Base-by-base conservation (phyloP, 345 rosid species). In the Brassica cretica region DNA sequence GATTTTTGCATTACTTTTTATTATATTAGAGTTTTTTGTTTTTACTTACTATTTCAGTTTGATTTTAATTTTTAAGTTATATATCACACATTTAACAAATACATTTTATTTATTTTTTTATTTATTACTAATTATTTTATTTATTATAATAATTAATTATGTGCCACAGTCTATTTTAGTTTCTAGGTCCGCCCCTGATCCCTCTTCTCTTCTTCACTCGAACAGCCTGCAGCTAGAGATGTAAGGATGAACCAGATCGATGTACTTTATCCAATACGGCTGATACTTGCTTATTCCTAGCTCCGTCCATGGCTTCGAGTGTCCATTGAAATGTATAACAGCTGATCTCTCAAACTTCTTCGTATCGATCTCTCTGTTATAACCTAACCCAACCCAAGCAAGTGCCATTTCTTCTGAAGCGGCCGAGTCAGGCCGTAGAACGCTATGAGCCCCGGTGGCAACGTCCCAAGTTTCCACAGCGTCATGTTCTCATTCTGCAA, bases 261-360 rank as follows among this genome's bases (percentile, higher is more conserved):
- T 68, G 78, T 85, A 88, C 64, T 81, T 87, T 11, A 61, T 70
- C 94, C 94, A 88, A 14, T 84, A 81, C 37, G 75, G 82, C 77
- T 84, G 84, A 71, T 87, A 90, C 82, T 85, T 83, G 66, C 71
- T 73, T 35, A 88, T 84, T 53, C 81, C 89, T 5, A 88, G 70
- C 82, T 88, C 84, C 25, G 87, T 72, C 95, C 95, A 89, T 25
- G 95, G 93, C 70, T 90, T 90, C 85, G 70, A 68, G 77, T 87
- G 89, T 59, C 95, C 95, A 56, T 89, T 90, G 82, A 41, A 90
- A 76, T 90, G 95, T 68, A 90, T 69, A 29, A 90, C 95, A 8
- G 88, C 93, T 6, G 89, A 86, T 4, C 71, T 82, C 15, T 78
- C 83, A 37, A 89, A 82, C 70, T 79, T 69, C 69, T 75, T 79